These are phyloP conservation scores for Phialemoniopsis sp. DNA, from an alignment of 2,329 filamentous ascomycete genomes.

Conservation along the genomic window DNA sequence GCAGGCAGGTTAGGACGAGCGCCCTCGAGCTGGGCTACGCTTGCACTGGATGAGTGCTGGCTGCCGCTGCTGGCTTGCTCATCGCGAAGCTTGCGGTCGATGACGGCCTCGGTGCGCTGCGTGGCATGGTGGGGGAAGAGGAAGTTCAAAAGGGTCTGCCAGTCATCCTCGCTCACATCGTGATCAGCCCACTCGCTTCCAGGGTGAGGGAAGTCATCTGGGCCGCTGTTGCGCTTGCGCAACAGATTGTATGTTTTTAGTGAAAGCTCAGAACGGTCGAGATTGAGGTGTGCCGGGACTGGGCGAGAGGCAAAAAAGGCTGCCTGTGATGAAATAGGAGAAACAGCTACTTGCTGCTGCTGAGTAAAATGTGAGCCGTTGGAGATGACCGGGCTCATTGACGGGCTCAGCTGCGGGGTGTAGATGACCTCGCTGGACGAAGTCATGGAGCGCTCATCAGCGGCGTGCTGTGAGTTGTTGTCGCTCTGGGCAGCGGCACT, in stretches of 20 bases:
- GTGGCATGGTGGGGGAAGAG: slow-evolving; percentile 45
- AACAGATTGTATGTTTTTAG: slow-evolving; percentile 24
- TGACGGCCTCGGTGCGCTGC: slow-evolving; percentile 37
- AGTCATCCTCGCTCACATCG: slow-evolving; percentile 48
- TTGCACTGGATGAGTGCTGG: too few species aligned
- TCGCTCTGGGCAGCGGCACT: slow-evolving; percentile 15
- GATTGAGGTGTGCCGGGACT: slow-evolving; percentile 30
- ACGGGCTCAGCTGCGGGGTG: slow-evolving; percentile 47
- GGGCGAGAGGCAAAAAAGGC: too few species aligned
- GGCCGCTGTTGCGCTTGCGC: slow-evolving; percentile 27
- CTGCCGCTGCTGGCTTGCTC: slow-evolving; percentile 26
- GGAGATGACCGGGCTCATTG: slow-evolving; percentile 18
- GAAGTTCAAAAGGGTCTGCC: slow-evolving; percentile 56
- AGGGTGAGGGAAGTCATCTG: slow-evolving; percentile 39
- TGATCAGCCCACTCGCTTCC: slow-evolving; percentile 15
- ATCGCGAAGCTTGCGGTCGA: slow-evolving; percentile 43
- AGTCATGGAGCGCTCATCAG: background rate
- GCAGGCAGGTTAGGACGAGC: too few species aligned
- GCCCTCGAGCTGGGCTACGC: slow-evolving; percentile 25
- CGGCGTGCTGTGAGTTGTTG: slow-evolving; percentile 28
- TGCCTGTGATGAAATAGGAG: too few species aligned
- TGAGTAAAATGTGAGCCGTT: slow-evolving; percentile 21
- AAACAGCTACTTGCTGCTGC: too few species aligned
- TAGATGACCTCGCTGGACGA: slow-evolving; percentile 38
- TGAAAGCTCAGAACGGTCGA: too few species aligned